These are phyloP conservation scores for Eragrostis tef DNA, from an alignment of 202 grass and related monocot species.

Conservation along the genomic window DNA sequence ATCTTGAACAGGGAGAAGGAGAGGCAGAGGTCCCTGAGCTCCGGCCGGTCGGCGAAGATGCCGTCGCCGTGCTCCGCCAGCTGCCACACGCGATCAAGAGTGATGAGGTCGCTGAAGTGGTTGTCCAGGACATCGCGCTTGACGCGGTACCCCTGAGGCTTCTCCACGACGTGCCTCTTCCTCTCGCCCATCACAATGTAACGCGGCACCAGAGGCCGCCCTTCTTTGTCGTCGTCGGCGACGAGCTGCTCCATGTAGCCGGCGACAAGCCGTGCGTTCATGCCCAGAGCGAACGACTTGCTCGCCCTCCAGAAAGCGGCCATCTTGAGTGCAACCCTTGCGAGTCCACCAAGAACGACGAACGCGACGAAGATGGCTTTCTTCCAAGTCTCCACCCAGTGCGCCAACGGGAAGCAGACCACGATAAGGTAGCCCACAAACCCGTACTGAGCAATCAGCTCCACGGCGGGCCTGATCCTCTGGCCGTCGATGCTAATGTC, in stretches of 20 bases:
- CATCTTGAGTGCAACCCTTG: conserved; percentile 21
- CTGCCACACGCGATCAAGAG: conserved; percentile 39
- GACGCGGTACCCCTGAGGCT: not conserved
- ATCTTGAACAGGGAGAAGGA: conserved; percentile 46
- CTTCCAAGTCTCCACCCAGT: not conserved
- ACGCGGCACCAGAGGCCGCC: conserved; percentile 18
- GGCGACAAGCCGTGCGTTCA: conserved; percentile 40
- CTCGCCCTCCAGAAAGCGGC: not conserved
- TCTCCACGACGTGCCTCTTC: conserved; percentile 9
- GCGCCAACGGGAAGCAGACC: not conserved
- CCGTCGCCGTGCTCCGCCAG: conserved; percentile 17
- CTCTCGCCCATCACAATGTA: conserved; percentile 39
- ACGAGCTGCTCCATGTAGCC: conserved; percentile 54
- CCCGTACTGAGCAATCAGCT: not conserved
- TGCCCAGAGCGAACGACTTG: not conserved
- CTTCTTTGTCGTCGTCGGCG: not conserved
- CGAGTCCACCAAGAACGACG: conserved; percentile 34
- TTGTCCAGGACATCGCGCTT: not conserved
- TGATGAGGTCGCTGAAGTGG: not conserved
- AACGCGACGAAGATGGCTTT: not conserved
- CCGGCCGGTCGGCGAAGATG: not conserved
- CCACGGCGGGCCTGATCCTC: not conserved
- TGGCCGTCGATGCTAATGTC: not conserved
- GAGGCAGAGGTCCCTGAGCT: conserved; percentile 49
- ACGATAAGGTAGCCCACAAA: not conserved